Conservation (phyloP, 306 rosid species). For the Parietaria judaica region DNA sequence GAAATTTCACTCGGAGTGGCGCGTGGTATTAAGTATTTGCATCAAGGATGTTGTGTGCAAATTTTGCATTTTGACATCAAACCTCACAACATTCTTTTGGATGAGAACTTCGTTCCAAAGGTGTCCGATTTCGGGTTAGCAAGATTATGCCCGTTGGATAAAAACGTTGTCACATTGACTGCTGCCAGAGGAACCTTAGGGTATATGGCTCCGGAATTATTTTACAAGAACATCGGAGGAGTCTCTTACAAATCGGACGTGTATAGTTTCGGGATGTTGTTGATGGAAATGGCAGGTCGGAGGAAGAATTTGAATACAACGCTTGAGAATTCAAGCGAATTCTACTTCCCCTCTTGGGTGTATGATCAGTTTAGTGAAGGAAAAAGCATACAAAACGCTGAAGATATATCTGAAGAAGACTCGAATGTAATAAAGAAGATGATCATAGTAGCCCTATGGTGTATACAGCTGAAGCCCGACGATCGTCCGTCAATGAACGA, state of each 20-base stretch:
- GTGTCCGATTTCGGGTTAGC: too few relatives aligned
- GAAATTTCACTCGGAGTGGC: too few relatives aligned
- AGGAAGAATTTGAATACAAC: slow-evolving; percentile 11
- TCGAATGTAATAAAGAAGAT: slow-evolving; percentile 11
- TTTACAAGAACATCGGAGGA: too few relatives aligned
- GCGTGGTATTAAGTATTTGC: too few relatives aligned
- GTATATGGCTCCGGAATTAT: too few relatives aligned
- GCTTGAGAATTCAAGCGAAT: slow-evolving; percentile 16
- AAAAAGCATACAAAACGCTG: background rate
- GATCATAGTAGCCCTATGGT: slow-evolving; percentile 25
- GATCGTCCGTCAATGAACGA: slow-evolving; percentile 28
- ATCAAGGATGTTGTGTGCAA: too few relatives aligned
- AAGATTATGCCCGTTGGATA: too few relatives aligned
- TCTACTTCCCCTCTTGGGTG: slow-evolving; percentile 25
- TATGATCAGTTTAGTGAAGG: slow-evolving; percentile 8
- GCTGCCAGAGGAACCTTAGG: too few relatives aligned
- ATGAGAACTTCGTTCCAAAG: too few relatives aligned
- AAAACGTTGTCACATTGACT: too few relatives aligned
- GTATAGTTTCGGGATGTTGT: slow-evolving; percentile 31
- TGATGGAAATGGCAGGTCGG: slow-evolving; percentile 22
- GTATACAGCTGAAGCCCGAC: slow-evolving; percentile 16
- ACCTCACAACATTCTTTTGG: too few relatives aligned
- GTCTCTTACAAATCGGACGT: slow-evolving; percentile 26
- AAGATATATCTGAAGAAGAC: slow-evolving; percentile 8
- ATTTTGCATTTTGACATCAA: too few relatives aligned